phyloP scores from a whole-genome alignment of 2,329 filamentous ascomycete species.

The Microdochium nivale region DNA sequence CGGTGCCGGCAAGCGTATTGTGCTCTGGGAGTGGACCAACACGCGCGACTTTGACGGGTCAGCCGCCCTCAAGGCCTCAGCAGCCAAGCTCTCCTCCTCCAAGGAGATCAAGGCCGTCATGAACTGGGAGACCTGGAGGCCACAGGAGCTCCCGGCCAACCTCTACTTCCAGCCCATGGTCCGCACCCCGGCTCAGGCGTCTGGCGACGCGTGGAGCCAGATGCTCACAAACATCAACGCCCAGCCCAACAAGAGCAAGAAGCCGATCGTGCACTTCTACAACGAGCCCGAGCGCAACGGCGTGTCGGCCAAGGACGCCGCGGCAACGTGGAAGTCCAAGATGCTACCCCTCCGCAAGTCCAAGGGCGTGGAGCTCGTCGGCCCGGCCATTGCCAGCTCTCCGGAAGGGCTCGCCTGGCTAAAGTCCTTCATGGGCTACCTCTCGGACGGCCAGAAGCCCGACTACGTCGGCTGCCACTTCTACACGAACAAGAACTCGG shows the following conservation, averaged over 20 bases:
- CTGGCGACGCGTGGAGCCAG: constrained; percentile 26
- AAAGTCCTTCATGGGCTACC: constrained; percentile 23
- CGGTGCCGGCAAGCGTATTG: background rate
- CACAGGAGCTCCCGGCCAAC: constrained; percentile 17
- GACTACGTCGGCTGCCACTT: constrained; percentile 30
- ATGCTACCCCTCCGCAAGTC: constrained; percentile 22
- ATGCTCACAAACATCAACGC: constrained; percentile 14
- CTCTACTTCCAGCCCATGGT: constrained; percentile 34
- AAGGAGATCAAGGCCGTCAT: constrained; percentile 7
- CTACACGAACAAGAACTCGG: constrained; percentile 11
- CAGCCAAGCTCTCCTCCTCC: constrained; percentile 1
- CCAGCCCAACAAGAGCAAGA: constrained; percentile 6
- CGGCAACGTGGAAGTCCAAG: constrained; percentile 25
- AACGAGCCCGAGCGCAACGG: constrained; percentile 34
- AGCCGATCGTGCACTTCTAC: constrained; percentile 31
- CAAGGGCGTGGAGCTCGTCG: constrained; percentile 22
- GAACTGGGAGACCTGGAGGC: constrained; percentile 17
- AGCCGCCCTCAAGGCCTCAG: constrained; percentile 2
- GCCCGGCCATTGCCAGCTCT: constrained; percentile 27
- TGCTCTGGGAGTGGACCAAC: constrained; percentile 10
- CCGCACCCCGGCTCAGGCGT: constrained; percentile 24
- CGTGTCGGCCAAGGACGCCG: constrained; percentile 24
- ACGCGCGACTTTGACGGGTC: constrained; percentile 4
- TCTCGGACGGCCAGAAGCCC: constrained; percentile 17
- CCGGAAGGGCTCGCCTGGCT: constrained; percentile 24